Evolutionary conservation across 2,329 filamentous ascomycete species (phyloP).

Genomic region (Ophiocordyceps camponoti-saundersi): DNA sequence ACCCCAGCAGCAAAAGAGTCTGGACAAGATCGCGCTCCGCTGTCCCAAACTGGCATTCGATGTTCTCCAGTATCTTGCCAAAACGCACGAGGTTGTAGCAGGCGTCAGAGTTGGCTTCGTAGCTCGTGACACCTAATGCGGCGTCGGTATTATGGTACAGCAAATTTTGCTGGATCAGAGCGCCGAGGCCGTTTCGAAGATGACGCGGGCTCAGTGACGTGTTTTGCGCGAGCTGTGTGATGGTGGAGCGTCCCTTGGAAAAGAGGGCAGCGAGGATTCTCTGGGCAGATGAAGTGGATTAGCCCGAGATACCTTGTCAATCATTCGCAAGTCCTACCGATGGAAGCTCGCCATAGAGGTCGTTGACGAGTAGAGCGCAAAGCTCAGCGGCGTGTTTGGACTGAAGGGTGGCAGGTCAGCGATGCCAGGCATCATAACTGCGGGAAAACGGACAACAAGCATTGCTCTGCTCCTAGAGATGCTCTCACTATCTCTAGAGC

Average conservation of each 20-base stretch:
- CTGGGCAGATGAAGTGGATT: conserved; percentile 27
- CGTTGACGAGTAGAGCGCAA: conserved; percentile 74
- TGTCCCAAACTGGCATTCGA: conserved; percentile 58
- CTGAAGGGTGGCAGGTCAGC: conserved; percentile 19
- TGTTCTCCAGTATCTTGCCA: conserved; percentile 63
- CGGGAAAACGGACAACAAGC: conserved; percentile 28
- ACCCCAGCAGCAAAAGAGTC: conserved; percentile 59
- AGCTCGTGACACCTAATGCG: conserved; percentile 49
- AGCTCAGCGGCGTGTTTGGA: conserved; percentile 70
- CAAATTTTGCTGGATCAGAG: conserved; percentile 79
- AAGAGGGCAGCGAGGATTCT: conserved; percentile 70
- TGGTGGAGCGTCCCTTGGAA: conserved; percentile 59
- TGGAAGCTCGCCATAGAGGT: conserved; percentile 80
- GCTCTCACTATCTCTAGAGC: conserved; percentile 66
- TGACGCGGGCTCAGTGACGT: conserved; percentile 60
- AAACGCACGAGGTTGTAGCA: conserved; percentile 71
- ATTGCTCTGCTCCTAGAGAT: conserved; percentile 57
- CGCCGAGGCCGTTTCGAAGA: conserved; percentile 63
- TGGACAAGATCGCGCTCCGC: conserved; percentile 59
- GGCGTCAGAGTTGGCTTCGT: conserved; percentile 66
- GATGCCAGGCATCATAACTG: conserved; percentile 4
- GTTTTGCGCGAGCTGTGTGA: conserved; percentile 51
- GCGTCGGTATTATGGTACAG: conserved; percentile 54
- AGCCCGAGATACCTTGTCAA: conserved; percentile 10
- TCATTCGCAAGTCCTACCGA: conserved; percentile 39